Evolutionary conservation across 805 yeast genomes (phyloP), one percentile per base, ranked within the genome.

Genomic region (Candida maltosa): DNA sequence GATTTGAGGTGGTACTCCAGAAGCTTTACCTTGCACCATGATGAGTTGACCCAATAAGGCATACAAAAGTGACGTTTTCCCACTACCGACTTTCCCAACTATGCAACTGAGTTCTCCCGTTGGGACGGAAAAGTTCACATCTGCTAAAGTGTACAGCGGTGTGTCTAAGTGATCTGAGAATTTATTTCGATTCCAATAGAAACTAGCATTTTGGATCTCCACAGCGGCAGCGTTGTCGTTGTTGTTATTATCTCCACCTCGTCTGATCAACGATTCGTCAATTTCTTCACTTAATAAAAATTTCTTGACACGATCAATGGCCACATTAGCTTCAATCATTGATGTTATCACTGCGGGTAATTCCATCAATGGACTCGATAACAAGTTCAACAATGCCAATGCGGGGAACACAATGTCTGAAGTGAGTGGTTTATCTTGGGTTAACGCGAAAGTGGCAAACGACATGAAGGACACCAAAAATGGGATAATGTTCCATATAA

Each of bases 331-430:
- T 48, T 81, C 87, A 36, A 80, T 70, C 37, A 78, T 48, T 3
- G 76, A 63, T 4, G 77, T 78, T 26, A 80, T 69, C 20, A 76
- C 60, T 1, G 69, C 58, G 0, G 89, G 89, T 32, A 82, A 68
- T 8, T 72, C 70, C 48, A 69, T 67, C 20, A 82, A 72, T 6
- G 86, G 85, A 27, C 66, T 75, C 4, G 80, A 69, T 27, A 82
- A 52, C 39, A 81, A 55, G 40, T 76, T 73, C 47, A 82, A 76
- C 35, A 81, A 58, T 1, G 86, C 60, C 40, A 82, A 62, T 2
- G 86, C 78, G 10, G 88, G 87, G 54, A 81, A 81, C 5, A 80
- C 81, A 39, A 81, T 68, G 29, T 80, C 84, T 9, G 87, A 78
- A 5, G 85, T 71, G 45, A 82, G 61, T 1, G 85, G 83, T 7